phyloP scores from a whole-genome alignment of 805 yeast genomes.

The Starmerella sirachaensis region DNA sequence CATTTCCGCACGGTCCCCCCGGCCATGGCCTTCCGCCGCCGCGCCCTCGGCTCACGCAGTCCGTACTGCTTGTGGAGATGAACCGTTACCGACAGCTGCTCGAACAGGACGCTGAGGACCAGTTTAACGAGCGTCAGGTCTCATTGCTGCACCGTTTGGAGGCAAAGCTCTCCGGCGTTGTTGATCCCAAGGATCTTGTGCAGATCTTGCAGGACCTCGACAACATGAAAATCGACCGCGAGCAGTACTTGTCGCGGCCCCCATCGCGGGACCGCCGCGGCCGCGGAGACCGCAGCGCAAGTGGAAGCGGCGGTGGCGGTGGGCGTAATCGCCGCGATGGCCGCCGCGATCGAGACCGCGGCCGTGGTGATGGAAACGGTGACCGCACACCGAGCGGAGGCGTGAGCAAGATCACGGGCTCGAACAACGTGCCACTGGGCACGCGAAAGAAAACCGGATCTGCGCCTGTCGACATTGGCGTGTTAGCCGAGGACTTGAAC shows the following conservation, averaged over 20 bases:
- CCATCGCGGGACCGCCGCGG: conserved; percentile 2
- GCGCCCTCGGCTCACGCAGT: conserved; percentile 21
- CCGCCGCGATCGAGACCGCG: not conserved
- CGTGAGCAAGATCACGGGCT: conserved; percentile 10
- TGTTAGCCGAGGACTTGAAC: conserved; percentile 5
- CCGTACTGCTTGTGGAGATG: conserved; percentile 25
- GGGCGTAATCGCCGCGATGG: conserved; percentile 1
- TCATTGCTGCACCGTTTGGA: conserved; percentile 25
- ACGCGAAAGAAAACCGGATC: conserved; percentile 10
- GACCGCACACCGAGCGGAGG: conserved; percentile 6
- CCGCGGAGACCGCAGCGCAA: not conserved
- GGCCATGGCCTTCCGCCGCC: conserved; percentile 3
- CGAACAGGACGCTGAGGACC: conserved; percentile 20
- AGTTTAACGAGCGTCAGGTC: conserved; percentile 26
- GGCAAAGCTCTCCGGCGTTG: conserved; percentile 23
- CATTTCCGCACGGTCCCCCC: not conserved
- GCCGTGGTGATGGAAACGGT: not conserved
- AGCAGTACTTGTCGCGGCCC: conserved; percentile 8
- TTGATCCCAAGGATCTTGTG: conserved; percentile 25
- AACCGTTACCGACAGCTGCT: conserved; percentile 21
- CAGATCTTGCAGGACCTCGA: conserved; percentile 26
- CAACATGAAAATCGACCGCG: conserved; percentile 10
- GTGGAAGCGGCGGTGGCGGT: not conserved
- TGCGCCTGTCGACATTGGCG: conserved; percentile 5
- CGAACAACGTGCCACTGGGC: conserved; percentile 18